Conservation (phyloP, 2,329 filamentous ascomycete genomes). For the Alternaria sp. region DNA sequence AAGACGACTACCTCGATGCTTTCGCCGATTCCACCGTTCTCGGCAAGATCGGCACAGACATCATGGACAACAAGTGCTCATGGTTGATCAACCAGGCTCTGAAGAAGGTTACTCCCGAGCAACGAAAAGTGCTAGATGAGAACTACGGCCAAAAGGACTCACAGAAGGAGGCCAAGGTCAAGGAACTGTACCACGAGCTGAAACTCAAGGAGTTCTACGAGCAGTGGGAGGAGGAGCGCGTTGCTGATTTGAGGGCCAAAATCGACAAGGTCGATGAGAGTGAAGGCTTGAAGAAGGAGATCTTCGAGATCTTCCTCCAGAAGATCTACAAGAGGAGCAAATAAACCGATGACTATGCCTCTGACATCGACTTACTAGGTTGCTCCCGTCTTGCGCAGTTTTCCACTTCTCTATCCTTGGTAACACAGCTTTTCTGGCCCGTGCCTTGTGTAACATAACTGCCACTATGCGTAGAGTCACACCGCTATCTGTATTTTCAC, state of each 20-base stretch:
- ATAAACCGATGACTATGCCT: slow-evolving; percentile 57
- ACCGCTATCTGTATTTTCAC: neutral
- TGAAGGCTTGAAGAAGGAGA: slow-evolving; percentile 84
- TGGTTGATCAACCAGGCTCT: slow-evolving; percentile 98
- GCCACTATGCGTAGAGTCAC: too few relatives aligned
- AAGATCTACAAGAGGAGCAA: slow-evolving; percentile 99
- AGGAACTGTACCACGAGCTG: slow-evolving; percentile 87
- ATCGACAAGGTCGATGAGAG: slow-evolving; percentile 85
- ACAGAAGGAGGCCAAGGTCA: slow-evolving; percentile 82
- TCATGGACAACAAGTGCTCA: slow-evolving; percentile 99
- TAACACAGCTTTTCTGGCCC: neutral
- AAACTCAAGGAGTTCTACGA: slow-evolving; percentile 83
- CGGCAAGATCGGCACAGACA: slow-evolving; percentile 98
- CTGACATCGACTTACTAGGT: neutral
- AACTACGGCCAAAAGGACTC: slow-evolving; percentile 95
- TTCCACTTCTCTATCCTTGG: neutral
- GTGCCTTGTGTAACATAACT: neutral
- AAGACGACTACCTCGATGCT: slow-evolving; percentile 99
- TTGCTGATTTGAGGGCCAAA: slow-evolving; percentile 76
- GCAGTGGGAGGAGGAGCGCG: slow-evolving; percentile 87
- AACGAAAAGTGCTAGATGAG: slow-evolving; percentile 85
- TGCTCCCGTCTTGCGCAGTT: neutral
- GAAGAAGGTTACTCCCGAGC: slow-evolving; percentile 78
- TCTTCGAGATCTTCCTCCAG: slow-evolving; percentile 87
- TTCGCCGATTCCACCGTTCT: slow-evolving; percentile 92